phyloP scores from a whole-genome alignment of 108 stramenopile species.

The Cylindrotheca closterium region DNA sequence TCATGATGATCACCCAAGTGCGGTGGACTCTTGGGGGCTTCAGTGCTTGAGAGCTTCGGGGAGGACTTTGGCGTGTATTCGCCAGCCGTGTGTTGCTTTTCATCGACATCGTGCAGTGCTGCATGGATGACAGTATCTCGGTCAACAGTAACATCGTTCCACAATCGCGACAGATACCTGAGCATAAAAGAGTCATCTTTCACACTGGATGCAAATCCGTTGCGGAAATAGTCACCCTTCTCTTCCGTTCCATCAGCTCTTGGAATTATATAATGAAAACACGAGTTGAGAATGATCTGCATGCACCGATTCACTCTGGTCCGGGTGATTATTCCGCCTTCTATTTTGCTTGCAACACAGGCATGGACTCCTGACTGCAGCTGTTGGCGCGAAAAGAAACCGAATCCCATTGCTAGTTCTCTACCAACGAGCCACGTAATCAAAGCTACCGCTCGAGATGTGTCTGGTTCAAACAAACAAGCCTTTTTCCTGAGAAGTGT shows the following conservation, averaged over 20 bases:
- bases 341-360: slow-evolving; percentile 75
- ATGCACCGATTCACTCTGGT: slow-evolving; percentile 91
- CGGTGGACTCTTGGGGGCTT: slow-evolving; percentile 18
- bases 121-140: slow-evolving; percentile 36
- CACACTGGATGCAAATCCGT: slow-evolving; percentile 42
- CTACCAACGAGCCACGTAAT: slow-evolving; percentile 88
- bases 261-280: slow-evolving; percentile 91
- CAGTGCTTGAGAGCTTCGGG: slow-evolving; percentile 15
- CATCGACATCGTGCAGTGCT: slow-evolving; percentile 19
- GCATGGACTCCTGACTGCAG: slow-evolving; percentile 85
- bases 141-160: slow-evolving; percentile 62
- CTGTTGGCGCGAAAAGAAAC: slow-evolving; percentile 84
- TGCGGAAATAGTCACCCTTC: slow-evolving; percentile 67
- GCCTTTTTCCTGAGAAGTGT: slow-evolving; percentile 89
- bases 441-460: slow-evolving; percentile 79
- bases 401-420: slow-evolving; percentile 63
- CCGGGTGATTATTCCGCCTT: slow-evolving; percentile 73
- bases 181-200: slow-evolving; percentile 62
- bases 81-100: neutral
- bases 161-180: slow-evolving; percentile 55
- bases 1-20: slow-evolving; percentile 39
- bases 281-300: slow-evolving; percentile 90
- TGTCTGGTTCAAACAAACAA: slow-evolving; percentile 86
- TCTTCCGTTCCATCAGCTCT: slow-evolving; percentile 82
- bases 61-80: slow-evolving; percentile 22